Conservation (phyloP, 1,284 basidiomycete species). For the Malassezia furfur region DNA sequence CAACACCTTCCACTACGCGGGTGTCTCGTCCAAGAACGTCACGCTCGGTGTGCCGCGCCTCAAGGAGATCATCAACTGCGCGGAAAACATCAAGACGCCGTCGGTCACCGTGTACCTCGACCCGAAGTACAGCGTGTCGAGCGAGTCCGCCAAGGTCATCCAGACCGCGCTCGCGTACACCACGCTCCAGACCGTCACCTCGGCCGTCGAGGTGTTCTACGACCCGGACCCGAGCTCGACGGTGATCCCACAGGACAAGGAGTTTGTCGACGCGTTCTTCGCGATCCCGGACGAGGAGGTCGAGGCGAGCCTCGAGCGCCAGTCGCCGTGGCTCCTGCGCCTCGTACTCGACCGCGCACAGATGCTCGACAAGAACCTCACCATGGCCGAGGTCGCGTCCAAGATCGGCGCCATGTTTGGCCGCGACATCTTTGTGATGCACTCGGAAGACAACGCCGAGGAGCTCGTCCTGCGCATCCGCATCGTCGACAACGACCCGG, state of each 20-base stretch:
- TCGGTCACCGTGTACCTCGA: constrained; percentile 73
- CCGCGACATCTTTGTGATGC: constrained; percentile 92
- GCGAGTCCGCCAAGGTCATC: constrained; percentile 65
- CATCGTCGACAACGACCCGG: constrained; percentile 69
- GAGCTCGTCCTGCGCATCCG: constrained; percentile 95
- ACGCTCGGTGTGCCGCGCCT: constrained; percentile 97
- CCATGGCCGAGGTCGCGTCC: constrained; percentile 89
- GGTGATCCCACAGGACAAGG: constrained; percentile 86
- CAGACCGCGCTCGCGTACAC: constrained; percentile 90
- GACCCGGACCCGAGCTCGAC: constrained; percentile 87
- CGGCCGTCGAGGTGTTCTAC: constrained; percentile 95
- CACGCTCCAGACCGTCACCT: constrained; percentile 84
- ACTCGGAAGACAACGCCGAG: constrained; percentile 96
- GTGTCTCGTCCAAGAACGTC: constrained; percentile 97
- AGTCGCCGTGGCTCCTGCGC: constrained; percentile 94
- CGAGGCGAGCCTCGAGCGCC: constrained; percentile 76
- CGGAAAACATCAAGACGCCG: constrained; percentile 95
- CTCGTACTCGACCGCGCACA: constrained; percentile 92
- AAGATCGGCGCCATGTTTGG: constrained; percentile 91
- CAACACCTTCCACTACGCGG: constrained; percentile 97
- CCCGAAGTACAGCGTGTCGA: constrained; percentile 49
- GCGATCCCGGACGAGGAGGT: constrained; percentile 97
- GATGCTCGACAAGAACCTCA: constrained; percentile 93
- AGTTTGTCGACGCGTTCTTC: constrained; percentile 98
- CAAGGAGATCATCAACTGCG: constrained; percentile 98